Evolutionary conservation across 2,329 filamentous ascomycete species (phyloP), one percentile per base, ranked within the genome.

Genomic region (Fusarium incarnatum): DNA sequence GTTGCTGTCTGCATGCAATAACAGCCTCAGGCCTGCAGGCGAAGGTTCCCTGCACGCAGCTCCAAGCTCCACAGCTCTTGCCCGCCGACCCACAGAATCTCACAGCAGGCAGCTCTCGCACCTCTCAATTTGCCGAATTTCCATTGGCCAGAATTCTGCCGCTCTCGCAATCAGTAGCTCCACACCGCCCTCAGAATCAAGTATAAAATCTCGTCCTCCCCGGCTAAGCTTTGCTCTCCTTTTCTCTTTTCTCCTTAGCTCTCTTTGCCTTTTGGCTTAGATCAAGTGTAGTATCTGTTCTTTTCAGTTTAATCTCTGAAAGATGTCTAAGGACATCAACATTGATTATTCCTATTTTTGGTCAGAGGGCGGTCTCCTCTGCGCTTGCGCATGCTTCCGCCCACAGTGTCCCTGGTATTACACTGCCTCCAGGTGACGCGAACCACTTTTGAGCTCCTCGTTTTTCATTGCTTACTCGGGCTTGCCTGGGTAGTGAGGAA

Each of bases 261-360:
- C 80, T 81, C 80, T 81, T 82, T 82, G 80, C 80, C 84, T 85
- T 86, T 86, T 89, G 86, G 89, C 89, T 92, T 92, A 93, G 91
- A 94, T 94, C 91, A 94, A 93, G 91, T 94, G 91, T 93, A 94
- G 91, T 94, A 94, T 93, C 91, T 93, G 91, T 94, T 94, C 92
- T 94, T 94, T 92, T 93, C 90, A 94, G 92, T 94, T 94, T 95
- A 94, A 94, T 94, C 90, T 92, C 92, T 94, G 91, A 91, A 92
- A 94, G 87, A 86, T 85, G 85, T 86, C 89, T 88, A 92, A 84
- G 85, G 89, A 85, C 84, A 84, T 85, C 85, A 88, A 87, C 87
- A 85, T 85, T 89, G 90, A 93, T 94, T 94, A 93, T 88, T 89
- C 90, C 86, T 87, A 93, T 94, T 81, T 81, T 81, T 81, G 79